phyloP scores from a whole-genome alignment of 2,329 filamentous ascomycete species.

The Cadophora gregata region DNA sequence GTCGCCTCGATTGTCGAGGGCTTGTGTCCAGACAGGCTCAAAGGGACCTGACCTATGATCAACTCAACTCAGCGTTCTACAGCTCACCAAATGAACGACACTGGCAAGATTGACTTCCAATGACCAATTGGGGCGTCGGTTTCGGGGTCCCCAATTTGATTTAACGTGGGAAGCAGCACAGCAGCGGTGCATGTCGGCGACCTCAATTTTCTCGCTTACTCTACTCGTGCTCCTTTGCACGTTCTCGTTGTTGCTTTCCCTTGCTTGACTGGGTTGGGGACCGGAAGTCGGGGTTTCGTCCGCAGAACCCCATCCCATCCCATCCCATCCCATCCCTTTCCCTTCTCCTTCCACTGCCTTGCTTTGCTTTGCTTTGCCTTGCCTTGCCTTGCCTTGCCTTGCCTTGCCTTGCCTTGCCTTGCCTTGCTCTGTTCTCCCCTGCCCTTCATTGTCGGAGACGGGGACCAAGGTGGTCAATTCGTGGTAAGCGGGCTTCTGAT shows the following conservation, averaged over 20 bases:
- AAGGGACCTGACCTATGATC: too few relatives aligned
- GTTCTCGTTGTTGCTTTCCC: conserved; percentile 1
- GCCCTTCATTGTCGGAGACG: conserved; percentile 5
- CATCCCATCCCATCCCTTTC: neutral
- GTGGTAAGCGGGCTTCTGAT: conserved; percentile 26
- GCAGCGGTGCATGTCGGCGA: conserved; percentile 6
- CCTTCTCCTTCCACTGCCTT: too few relatives aligned
- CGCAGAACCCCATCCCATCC: too few relatives aligned
- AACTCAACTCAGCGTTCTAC: too few relatives aligned
- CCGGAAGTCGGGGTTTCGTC: neutral
- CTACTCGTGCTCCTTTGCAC: too few relatives aligned
- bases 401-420: neutral
- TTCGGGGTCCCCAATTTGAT: neutral
- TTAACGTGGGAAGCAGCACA: neutral
- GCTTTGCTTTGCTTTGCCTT: too few relatives aligned
- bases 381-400: neutral
- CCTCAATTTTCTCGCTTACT: conserved; percentile 12
- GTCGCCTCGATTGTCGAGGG: too few relatives aligned
- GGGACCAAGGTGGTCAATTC: too few relatives aligned
- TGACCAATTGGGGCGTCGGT: neutral
- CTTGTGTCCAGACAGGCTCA: too few relatives aligned
- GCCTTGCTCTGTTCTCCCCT: neutral
- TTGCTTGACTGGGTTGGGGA: neutral
- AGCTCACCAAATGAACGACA: neutral
- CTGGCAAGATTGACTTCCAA: neutral